Conservation (phyloP, 345 rosid genomes). For the Lenwebbia sp. region DNA sequence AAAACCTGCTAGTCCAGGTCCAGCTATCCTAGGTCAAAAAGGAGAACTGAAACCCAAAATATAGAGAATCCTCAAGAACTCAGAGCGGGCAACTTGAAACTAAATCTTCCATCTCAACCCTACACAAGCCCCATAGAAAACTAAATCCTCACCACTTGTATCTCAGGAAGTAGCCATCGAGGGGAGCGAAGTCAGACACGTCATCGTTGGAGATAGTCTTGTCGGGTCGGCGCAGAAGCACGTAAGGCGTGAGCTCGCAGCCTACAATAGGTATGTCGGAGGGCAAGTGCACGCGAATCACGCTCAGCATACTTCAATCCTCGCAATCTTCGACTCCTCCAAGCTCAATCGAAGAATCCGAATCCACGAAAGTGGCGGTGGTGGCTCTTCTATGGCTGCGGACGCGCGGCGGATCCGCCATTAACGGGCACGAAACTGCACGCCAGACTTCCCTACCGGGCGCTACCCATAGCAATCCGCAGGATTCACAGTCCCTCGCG, state of each 20-base stretch:
- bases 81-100: not conserved
- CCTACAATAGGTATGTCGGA: slow-evolving; percentile 98
- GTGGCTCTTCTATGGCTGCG: not conserved
- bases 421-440: not conserved
- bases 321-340: not conserved
- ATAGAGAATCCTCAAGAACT: not conserved
- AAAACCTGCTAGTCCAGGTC: not conserved
- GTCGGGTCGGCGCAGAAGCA: slow-evolving; percentile 70
- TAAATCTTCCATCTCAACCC: not conserved
- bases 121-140: not conserved
- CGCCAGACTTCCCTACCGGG: slow-evolving; percentile 3
- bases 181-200: slow-evolving; percentile 72
- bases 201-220: slow-evolving; percentile 52
- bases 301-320: slow-evolving; percentile 74
- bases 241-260: slow-evolving; percentile 90
- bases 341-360: not conserved
- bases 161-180: slow-evolving; percentile 79
- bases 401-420: slow-evolving; percentile 9
- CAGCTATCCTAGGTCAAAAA: not conserved
- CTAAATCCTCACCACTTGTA: slow-evolving; percentile 67
- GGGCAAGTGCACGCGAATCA: slow-evolving; percentile 88
- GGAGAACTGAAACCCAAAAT: not conserved
- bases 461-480: not conserved
- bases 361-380: not conserved
- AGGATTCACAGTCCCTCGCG: not conserved